These are phyloP conservation scores for Mycena polygramma DNA, from an alignment of 768 basidiomycete species.

Conservation along the genomic window DNA sequence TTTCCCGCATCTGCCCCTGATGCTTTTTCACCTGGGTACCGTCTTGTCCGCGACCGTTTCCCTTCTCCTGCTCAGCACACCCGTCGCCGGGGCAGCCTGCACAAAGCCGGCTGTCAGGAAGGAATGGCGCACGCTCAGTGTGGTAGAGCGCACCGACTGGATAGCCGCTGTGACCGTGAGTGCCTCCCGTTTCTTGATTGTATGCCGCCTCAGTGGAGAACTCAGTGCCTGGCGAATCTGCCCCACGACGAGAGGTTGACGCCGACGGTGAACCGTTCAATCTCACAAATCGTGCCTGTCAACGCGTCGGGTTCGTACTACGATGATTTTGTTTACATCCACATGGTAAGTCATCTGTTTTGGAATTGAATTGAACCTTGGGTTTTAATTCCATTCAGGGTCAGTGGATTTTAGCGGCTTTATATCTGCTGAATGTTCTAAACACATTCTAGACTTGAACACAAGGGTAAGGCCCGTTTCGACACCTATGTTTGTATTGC, in stretches of 20 bases:
- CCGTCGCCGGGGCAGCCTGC: slow-evolving; percentile 14
- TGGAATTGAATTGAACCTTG: not conserved
- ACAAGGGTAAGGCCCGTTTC: not conserved
- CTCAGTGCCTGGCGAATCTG: slow-evolving; percentile 38
- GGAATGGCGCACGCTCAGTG: slow-evolving; percentile 40
- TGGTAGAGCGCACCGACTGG: slow-evolving; percentile 34
- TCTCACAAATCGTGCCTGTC: slow-evolving; percentile 33
- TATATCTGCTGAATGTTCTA: not conserved
- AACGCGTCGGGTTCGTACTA: slow-evolving; percentile 39
- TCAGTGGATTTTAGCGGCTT: not conserved
- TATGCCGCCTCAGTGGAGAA: not conserved
- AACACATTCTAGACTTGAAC: slow-evolving; percentile 6
- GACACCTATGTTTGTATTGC: not conserved
- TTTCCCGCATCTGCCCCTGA: too few species aligned
- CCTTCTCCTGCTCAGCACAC: not conserved
- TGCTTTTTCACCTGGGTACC: too few species aligned
- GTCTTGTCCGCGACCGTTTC: too few species aligned
- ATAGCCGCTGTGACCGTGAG: slow-evolving; percentile 36
- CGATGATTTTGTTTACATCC: slow-evolving; percentile 36
- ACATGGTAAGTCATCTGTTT: slow-evolving; percentile 8
- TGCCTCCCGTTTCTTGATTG: not conserved
- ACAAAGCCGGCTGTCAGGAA: slow-evolving; percentile 35
- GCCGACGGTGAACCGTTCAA: slow-evolving; percentile 27
- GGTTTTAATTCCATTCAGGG: slow-evolving; percentile 1
- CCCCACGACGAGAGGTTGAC: slow-evolving; percentile 34